Evolutionary conservation across 139 green algal species (phyloP).

Genomic region (Asterochloris sp.): DNA sequence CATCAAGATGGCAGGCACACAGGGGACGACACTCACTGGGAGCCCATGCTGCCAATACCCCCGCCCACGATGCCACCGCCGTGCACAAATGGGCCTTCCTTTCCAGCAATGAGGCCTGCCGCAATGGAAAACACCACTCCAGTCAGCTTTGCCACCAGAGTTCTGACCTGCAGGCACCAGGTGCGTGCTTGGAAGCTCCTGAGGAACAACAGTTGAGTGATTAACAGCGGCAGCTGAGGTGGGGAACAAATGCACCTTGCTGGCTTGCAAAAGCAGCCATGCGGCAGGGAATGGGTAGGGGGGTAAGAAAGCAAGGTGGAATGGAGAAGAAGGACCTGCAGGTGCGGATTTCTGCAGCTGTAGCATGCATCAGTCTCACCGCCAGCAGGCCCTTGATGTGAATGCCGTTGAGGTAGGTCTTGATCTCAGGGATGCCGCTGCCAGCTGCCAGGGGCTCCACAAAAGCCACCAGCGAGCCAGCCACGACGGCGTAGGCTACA

Average conservation of each 20-base stretch:
- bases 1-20: too few relatives aligned
- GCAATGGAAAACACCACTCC: constrained; percentile 70
- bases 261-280: too few relatives aligned
- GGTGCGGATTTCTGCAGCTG: background rate
- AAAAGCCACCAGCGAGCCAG: constrained; percentile 54
- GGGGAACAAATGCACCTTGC: background rate
- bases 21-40: background rate
- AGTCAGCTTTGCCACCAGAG: constrained; percentile 69
- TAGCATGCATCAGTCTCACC: constrained; percentile 12
- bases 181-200: background rate
- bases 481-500: constrained; percentile 28
- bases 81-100: constrained; percentile 82
- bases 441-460: constrained; percentile 63
- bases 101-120: constrained; percentile 69
- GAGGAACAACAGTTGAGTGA: too few relatives aligned
- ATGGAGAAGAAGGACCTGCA: background rate
- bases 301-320: background rate
- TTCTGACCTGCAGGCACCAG: constrained; percentile 32
- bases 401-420: constrained; percentile 78
- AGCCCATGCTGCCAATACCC: constrained; percentile 49
- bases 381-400: constrained; percentile 45
- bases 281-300: background rate
- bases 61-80: constrained; percentile 68
- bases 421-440: constrained; percentile 74
- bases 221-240: too few relatives aligned